Evolutionary conservation across 2,329 filamentous ascomycete genomes (phyloP).

Genomic region (Pseudogymnoascus sp.): DNA sequence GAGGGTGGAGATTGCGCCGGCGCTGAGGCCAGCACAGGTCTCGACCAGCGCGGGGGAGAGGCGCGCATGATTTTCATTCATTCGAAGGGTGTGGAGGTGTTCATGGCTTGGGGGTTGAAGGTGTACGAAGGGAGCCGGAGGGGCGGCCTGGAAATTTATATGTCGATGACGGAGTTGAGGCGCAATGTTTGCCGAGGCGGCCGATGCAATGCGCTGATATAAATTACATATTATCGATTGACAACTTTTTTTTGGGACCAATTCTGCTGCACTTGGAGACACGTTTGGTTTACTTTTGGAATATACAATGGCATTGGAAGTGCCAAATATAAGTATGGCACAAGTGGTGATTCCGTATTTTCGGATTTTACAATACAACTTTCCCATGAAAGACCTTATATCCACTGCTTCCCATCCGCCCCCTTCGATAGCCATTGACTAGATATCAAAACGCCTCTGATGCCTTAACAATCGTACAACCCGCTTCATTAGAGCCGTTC

Average conservation of each 20-base stretch:
- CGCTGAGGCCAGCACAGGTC: conserved; percentile 80
- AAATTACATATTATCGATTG: neutral
- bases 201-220: conserved; percentile 8
- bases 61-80: conserved; percentile 39
- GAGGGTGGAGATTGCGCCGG: conserved; percentile 78
- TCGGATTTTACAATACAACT: conserved; percentile 4
- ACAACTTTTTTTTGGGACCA: neutral
- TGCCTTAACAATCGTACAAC: conserved; percentile 1
- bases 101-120: conserved; percentile 10
- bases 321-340: neutral
- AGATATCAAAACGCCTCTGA: neutral
- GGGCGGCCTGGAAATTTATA: neutral
- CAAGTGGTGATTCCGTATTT: conserved; percentile 7
- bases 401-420: neutral
- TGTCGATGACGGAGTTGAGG: conserved; percentile 20
- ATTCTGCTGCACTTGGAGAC: neutral
- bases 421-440: conserved; percentile 1
- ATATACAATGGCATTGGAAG: neutral
- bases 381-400: neutral
- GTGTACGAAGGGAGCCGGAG: neutral
- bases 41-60: conserved; percentile 75
- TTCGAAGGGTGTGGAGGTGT: conserved; percentile 17
- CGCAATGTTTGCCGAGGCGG: conserved; percentile 12
- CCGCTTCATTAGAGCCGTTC: neutral
- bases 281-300: neutral